Base-by-base conservation (phyloP, 225 moss, liverwort and hornwort species). In the Pseudisothecium myosuroides region DNA sequence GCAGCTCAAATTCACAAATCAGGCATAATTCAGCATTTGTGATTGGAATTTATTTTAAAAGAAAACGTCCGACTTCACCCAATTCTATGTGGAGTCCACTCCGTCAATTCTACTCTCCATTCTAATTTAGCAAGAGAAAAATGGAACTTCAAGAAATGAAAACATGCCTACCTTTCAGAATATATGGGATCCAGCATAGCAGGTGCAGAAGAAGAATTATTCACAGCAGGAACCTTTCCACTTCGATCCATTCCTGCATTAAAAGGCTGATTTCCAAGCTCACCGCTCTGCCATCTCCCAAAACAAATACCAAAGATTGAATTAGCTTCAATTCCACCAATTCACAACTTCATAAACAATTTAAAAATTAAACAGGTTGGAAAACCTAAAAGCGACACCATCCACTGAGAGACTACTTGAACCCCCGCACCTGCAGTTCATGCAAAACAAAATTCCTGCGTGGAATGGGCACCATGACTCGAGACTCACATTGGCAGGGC, bases 181-280 rank as follows among this genome's bases (percentile, higher is more conserved):
- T 89, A 89, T 75, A 67, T 62, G 78, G 92, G 83, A 85, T 93
- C 90, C 87, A 90, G 82, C 87, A 92, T 66, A 65, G 91, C 90
- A 47, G 85, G 90, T 32, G 88, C 71, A 60, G 61, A 61, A 28
- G 90, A 74, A 56, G 63, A 76, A 56, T 68, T 80, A 18, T 78
- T 89, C 83, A 20, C 32, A 52, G 72, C 61, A 62, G 64, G 43
- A 75, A 36, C 34, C 49, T 64, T 83, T 34, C 76, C 88, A 83
- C 52, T 47, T 80, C 41, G 82, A 84, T 89, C 87, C 81, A 80
- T 81, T 89, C 76, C 91, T 76, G 87, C 89, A 67, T 72, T 77
- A 54, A 87, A 87, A 20, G 90, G 78, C 86, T 90, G 89, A 83
- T 86, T 87, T 55, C 85, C 90, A 82, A 90, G 76, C 82, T 90